phyloP scores from a whole-genome alignment of 148 eudicot genomes.

The Tetragonia tetragonoides region DNA sequence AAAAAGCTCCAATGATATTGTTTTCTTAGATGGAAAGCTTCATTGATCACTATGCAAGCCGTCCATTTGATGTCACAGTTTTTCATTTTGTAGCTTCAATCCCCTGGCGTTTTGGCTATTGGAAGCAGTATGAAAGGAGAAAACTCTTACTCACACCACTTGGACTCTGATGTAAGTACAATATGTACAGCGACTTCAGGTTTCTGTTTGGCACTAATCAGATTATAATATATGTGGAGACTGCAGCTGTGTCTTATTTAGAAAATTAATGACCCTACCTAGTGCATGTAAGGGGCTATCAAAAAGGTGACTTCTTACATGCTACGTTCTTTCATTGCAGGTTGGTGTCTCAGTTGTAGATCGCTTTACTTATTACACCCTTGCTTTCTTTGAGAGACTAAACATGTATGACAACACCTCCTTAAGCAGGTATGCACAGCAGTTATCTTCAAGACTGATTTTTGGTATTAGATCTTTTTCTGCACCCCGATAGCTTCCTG shows the following conservation, averaged over 20 bases:
- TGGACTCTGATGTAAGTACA: constrained; percentile 89
- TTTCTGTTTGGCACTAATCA: constrained; percentile 9
- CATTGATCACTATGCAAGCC: too few relatives aligned
- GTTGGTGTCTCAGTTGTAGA: constrained; percentile 99
- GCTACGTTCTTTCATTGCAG: constrained; percentile 41
- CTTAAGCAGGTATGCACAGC: constrained; percentile 65
- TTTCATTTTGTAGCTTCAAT: constrained; percentile 61
- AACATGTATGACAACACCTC: constrained; percentile 91
- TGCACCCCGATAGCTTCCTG: not conserved
- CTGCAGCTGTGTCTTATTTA: not conserved
- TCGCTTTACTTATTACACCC: constrained; percentile 94
- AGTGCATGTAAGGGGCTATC: not conserved
- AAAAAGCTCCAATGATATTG: not conserved
- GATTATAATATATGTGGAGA: not conserved
- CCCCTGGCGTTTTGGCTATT: constrained; percentile 97
- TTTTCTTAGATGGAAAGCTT: not conserved
- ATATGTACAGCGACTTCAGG: constrained; percentile 1
- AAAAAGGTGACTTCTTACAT: not conserved
- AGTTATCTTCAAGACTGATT: not conserved
- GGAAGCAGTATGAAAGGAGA: constrained; percentile 99
- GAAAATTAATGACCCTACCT: too few relatives aligned
- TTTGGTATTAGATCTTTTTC: not conserved
- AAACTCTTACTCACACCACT: constrained; percentile 97
- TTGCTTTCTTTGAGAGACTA: constrained; percentile 93
- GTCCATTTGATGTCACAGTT: constrained; percentile 3